Base-by-base conservation (phyloP, 208 protist species). In the Leishmania tropica region DNA sequence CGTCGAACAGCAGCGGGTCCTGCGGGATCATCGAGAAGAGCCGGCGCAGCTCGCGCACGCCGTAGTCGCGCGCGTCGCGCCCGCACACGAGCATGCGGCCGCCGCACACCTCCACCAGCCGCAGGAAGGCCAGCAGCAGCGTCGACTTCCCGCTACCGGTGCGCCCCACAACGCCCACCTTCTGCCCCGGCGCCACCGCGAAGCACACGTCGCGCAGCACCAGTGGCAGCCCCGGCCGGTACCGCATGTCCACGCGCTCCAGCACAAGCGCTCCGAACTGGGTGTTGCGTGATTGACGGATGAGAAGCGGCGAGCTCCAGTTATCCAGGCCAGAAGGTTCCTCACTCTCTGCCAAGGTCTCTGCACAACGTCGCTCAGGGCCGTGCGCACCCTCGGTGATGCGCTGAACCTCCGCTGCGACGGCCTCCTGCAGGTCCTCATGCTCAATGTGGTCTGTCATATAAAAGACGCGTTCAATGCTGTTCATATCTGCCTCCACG, bases 21-120 rank as follows among this genome's bases (percentile, higher is more conserved):
- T 96, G 93, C 83, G 93, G 94, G 68, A 97, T 93, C 89, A 96
- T 93, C 42, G 92, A 89, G 80, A 96, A 94, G n/a, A 88, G 83
- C 64, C 81, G 85, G 28, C 93, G 91, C 85, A 95, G 84, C 81
- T 83, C 83, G 0, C 83, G 90, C 77, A 90, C 67, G 53, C 65
- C 72, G 77, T 89, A 91, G 53, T 78, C 48, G 70, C 68, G 84
- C 67, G 76, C 88, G 40, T 83, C 76, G 53, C 78, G 78, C 21
- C 87, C 89, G 74, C 80, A 81, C 53, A 95, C 83, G 11, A 90
- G 64, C 17, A 94, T 87, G 56, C 81, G 81, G 70, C 93, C 93
- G 31, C 87, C 78, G 92, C 89, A 47, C 90, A 93, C 87, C 95
- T 97, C 76, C n/a, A 76, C 72, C 72, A 76, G 72, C n/a, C 72